Conservation (phyloP, 1,284 basidiomycete genomes). For the Trichosporon coremiiforme region DNA sequence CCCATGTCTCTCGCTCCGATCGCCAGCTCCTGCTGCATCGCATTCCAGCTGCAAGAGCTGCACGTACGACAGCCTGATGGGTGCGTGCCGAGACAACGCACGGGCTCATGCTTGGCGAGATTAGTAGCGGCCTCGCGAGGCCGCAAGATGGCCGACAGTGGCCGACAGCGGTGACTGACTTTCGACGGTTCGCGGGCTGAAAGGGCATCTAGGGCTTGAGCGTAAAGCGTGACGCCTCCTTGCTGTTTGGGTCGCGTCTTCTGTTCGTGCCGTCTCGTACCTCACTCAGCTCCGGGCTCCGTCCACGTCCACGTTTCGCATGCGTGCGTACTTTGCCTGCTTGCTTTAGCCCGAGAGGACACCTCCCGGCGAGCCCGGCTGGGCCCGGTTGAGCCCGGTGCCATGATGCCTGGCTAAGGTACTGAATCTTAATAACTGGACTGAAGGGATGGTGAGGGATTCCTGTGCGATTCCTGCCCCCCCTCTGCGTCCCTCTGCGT, state of each 20-base stretch:
- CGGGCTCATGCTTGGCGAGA: neutral
- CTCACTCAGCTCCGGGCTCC: no score
- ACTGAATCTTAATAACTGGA: constrained; percentile 4
- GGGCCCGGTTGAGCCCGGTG: neutral
- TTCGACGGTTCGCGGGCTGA: neutral
- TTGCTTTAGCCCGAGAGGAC: no score
- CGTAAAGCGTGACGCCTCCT: constrained; percentile 7
- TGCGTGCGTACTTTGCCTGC: neutral
- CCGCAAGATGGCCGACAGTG: neutral
- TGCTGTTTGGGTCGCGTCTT: constrained; percentile 3
- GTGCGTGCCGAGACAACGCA: neutral
- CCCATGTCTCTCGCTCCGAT: neutral
- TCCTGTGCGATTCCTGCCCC: constrained; percentile 1
- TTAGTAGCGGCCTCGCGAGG: neutral
- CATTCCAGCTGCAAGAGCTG: neutral
- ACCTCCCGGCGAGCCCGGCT: no score
- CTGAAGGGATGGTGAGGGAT: neutral
- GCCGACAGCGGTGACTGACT: neutral
- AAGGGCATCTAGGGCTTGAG: neutral
- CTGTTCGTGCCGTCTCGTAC: no score
- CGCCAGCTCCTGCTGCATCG: neutral
- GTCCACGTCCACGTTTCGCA: neutral
- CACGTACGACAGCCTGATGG: no score
- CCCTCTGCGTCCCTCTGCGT: no score
- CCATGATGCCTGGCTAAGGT: constrained; percentile 5